phyloP scores from a whole-genome alignment of 768 basidiomycete genomes.

The Rhizopogon vinicolor region DNA sequence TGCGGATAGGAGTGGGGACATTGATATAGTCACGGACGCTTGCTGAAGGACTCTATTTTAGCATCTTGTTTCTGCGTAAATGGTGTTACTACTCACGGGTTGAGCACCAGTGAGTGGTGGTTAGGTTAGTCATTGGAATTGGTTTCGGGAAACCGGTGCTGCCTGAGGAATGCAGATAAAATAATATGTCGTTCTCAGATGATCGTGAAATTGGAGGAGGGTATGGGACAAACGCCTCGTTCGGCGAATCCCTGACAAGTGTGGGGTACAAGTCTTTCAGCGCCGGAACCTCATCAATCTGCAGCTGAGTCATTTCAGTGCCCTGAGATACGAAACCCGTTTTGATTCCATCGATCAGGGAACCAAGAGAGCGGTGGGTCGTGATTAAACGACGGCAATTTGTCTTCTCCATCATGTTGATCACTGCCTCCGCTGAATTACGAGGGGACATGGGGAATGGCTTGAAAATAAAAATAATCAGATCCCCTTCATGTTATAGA shows the following conservation, averaged over 20 bases:
- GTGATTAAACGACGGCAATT: constrained; percentile 15
- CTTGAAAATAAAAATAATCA: constrained; percentile 10
- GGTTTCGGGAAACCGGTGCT: constrained; percentile 44
- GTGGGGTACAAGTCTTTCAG: constrained; percentile 10
- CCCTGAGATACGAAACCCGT: too few species aligned
- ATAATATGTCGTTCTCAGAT: constrained; percentile 13
- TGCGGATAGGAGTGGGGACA: not conserved
- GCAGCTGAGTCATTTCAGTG: not conserved
- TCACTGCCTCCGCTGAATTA: constrained; percentile 30
- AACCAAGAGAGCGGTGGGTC: too few species aligned
- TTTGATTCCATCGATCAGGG: too few species aligned
- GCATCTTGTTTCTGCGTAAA: too few species aligned
- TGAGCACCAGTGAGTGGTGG: constrained; percentile 27
- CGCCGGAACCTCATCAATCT: not conserved
- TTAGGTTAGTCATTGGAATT: constrained; percentile 28
- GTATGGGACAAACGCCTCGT: constrained; percentile 8
- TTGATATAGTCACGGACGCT: not conserved
- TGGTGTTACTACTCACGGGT: constrained; percentile 23
- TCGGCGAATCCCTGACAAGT: not conserved
- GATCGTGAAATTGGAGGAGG: constrained; percentile 1
- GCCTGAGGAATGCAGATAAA: constrained; percentile 47
- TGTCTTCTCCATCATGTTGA: constrained; percentile 31
- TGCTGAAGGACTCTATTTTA: constrained; percentile 1
- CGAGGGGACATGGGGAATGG: constrained; percentile 35
- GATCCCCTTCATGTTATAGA: not conserved